Evolutionary conservation across 768 basidiomycete species (phyloP).

Genomic region (Russula sp.): DNA sequence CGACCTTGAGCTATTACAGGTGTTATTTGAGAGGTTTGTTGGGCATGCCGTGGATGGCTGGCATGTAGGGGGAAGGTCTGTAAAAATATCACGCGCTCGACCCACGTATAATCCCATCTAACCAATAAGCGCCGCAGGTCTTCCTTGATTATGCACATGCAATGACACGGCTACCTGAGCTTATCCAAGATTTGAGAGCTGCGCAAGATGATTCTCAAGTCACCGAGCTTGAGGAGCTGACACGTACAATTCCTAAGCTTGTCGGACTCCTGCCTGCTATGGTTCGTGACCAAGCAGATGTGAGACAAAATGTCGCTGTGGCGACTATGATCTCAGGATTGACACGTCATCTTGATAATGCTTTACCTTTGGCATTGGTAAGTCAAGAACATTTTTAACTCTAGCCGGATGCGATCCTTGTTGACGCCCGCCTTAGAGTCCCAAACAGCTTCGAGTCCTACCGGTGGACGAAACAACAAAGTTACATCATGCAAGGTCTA

Average conservation of each 20-base stretch:
- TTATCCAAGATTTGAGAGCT: conserved; percentile 38
- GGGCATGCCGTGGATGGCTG: conserved; percentile 65
- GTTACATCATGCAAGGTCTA: conserved; percentile 24
- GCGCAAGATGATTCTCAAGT: conserved; percentile 43
- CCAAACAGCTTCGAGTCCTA: conserved; percentile 23
- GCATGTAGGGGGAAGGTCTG: conserved; percentile 77
- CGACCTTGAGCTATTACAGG: conserved; percentile 55
- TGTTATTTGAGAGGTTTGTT: conserved; percentile 66
- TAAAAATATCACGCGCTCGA: conserved; percentile 9
- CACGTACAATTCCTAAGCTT: conserved; percentile 58
- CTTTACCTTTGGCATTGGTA: conserved; percentile 60
- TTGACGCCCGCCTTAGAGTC: conserved; percentile 15
- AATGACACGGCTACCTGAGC: conserved; percentile 56
- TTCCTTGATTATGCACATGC: conserved; percentile 71
- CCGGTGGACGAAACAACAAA: conserved; percentile 26
- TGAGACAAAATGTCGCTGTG: conserved; percentile 66
- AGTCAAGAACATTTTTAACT: conserved; percentile 33
- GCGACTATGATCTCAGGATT: conserved; percentile 71
- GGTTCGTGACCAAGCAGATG: conserved; percentile 53
- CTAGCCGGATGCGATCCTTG: not conserved
- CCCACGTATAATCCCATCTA: not conserved
- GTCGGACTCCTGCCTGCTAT: conserved; percentile 69
- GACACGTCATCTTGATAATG: conserved; percentile 55
- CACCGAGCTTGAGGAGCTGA: conserved; percentile 59
- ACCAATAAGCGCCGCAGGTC: conserved; percentile 41